These are phyloP conservation scores for Cavenderia fasciculata DNA, from an alignment of 78 protist genomes.

Conservation along the genomic window DNA sequence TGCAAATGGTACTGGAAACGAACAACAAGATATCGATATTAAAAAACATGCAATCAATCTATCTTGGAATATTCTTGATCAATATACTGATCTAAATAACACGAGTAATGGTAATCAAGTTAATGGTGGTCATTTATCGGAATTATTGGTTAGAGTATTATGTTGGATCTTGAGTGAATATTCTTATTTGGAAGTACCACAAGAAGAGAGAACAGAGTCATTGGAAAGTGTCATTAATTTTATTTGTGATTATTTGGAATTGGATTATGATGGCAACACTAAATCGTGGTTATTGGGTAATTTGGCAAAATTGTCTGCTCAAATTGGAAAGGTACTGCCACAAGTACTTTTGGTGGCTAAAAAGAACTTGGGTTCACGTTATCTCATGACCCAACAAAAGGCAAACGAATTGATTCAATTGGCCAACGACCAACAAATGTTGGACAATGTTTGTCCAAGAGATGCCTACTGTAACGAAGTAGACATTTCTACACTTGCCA, in stretches of 20 bases:
- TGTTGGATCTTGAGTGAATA: slow-evolving; percentile 59
- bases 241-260: slow-evolving; percentile 33
- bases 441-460: background rate
- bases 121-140: slow-evolving; percentile 7
- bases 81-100: background rate
- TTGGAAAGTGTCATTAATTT: background rate
- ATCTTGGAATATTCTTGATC: background rate
- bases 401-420: slow-evolving; percentile 29
- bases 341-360: slow-evolving; percentile 23
- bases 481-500: background rate
- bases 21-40: background rate
- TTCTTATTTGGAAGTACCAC: background rate
- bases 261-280: slow-evolving; percentile 15
- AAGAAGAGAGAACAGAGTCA: no score
- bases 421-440: background rate
- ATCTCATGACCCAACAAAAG: slow-evolving; percentile 8
- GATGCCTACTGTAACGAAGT: slow-evolving; percentile 68
- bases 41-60: background rate
- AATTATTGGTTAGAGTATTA: slow-evolving; percentile 28
- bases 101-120: background rate
- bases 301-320: slow-evolving; percentile 13
- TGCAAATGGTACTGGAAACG: slow-evolving; percentile 37
- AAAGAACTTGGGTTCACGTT: slow-evolving; percentile 17
- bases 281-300: slow-evolving; percentile 51
- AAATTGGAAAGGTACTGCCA: slow-evolving; percentile 14